A percentile compares a stretch with the other conserved stretches of the same genome.
phyloP scores from a whole-genome alignment of 78 protist species.

The Dictyostelium purpureum region DNA sequence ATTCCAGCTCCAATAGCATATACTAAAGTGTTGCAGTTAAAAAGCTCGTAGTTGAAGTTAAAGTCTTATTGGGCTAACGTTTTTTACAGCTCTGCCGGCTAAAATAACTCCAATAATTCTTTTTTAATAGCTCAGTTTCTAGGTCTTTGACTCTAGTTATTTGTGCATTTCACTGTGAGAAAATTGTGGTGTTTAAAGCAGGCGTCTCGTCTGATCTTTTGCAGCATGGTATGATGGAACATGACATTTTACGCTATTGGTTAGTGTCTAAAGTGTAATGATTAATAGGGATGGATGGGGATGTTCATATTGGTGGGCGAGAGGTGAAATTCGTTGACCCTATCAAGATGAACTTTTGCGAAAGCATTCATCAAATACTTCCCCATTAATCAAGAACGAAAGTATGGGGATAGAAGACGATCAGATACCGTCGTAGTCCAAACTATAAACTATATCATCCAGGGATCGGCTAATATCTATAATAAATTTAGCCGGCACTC shows the following conservation, averaged over 20 bases:
- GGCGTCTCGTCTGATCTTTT: conserved; percentile 71
- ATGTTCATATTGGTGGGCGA: conserved; percentile 88
- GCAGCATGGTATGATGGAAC: conserved; percentile 65
- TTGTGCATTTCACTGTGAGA: conserved; percentile 86
- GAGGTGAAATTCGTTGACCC: conserved; percentile 97
- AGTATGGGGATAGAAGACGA: conserved; percentile 97
- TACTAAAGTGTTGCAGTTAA: conserved; percentile 91
- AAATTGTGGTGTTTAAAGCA: conserved; percentile 95
- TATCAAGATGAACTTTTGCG: conserved; percentile 92
- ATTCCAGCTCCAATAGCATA: conserved; percentile 92
- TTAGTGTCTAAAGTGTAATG: conserved; percentile 83
- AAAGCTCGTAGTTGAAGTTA: conserved; percentile 91
- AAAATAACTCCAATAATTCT: background rate
- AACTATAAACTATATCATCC: conserved; percentile 96
- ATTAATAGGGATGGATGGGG: conserved; percentile 94
- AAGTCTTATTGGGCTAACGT: conserved; percentile 15
- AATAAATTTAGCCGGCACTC: conserved; percentile 70
- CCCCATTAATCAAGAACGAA: conserved; percentile 95
- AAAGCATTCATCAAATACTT: conserved; percentile 95
- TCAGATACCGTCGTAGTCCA: conserved; percentile 97
- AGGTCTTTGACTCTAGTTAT: background rate
- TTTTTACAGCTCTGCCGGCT: background rate
- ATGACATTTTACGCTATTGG: conserved; percentile 62
- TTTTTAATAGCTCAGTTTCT: background rate
- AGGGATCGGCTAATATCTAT: conserved; percentile 85